Evolutionary conservation across 208 protist genomes (phyloP).

Genomic region (Leishmania arabica): DNA sequence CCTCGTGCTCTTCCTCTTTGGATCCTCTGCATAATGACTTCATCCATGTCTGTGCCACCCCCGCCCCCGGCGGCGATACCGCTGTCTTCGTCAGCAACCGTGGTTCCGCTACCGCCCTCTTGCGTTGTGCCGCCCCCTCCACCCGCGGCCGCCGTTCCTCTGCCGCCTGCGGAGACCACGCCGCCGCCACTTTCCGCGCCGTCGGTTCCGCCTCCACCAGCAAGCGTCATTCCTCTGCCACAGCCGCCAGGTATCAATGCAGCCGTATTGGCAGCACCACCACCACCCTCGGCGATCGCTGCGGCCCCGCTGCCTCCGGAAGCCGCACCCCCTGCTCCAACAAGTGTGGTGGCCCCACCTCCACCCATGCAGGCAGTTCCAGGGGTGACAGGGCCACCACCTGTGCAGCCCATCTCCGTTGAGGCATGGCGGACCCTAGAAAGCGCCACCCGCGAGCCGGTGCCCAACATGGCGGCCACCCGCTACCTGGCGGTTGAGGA

Average conservation of each 20-base stretch:
- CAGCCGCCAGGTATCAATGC: constrained; percentile 6
- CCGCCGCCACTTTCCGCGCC: constrained; percentile 24
- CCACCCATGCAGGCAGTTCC: constrained; percentile 19
- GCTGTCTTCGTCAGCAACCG: constrained; percentile 3
- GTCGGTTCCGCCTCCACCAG: constrained; percentile 4
- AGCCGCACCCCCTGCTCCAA: constrained; percentile 10
- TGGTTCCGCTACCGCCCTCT: constrained; percentile 8
- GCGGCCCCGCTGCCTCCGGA: constrained; percentile 19
- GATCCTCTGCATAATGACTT: neutral
- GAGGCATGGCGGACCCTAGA: constrained; percentile 50
- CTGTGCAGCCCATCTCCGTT: constrained; percentile 41
- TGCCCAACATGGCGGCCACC: constrained; percentile 52
- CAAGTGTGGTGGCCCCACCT: constrained; percentile 11
- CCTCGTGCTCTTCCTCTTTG: neutral
- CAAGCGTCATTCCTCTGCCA: neutral
- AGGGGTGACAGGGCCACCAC: constrained; percentile 11
- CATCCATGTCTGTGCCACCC: constrained; percentile 20
- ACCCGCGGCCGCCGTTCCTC: neutral
- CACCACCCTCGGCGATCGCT: constrained; percentile 15
- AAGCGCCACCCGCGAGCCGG: constrained; percentile 33
- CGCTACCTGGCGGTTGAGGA: constrained; percentile 80
- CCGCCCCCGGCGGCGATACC: constrained; percentile 31
- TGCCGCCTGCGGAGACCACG: constrained; percentile 3
- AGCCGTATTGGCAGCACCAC: constrained; percentile 9
- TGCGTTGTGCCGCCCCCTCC: constrained; percentile 2